These are phyloP conservation scores for sorghum (Sorghum bicolor) DNA, from an alignment of 176 grass and related monocot species.

Conservation along the genomic window Sorghum_bicolor_NCBIv3 NC_012874.2:4197001-4197500, in stretches of 20 bases:
- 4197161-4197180: slow-evolving; percentile 11
- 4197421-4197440: no score
- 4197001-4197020: not conserved
- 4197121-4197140: not conserved
- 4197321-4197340: not conserved
- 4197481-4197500: no score
- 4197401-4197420: not conserved
- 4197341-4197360: not conserved
- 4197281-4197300: not conserved
- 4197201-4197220: not conserved
- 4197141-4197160: not conserved
- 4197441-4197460: no score
- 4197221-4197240: not conserved
- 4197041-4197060: not conserved
- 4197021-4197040: slow-evolving; percentile 7
- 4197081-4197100: not conserved
- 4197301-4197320: not conserved
- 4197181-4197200: not conserved
- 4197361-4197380: not conserved
- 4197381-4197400: no score
- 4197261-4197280: not conserved
- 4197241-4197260: not conserved
- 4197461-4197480: no score
- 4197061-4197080: not conserved
- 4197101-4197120: not conserved